These are phyloP conservation scores for Tricholoma sp. DNA, from an alignment of 768 basidiomycete species.

Conservation along the genomic window DNA sequence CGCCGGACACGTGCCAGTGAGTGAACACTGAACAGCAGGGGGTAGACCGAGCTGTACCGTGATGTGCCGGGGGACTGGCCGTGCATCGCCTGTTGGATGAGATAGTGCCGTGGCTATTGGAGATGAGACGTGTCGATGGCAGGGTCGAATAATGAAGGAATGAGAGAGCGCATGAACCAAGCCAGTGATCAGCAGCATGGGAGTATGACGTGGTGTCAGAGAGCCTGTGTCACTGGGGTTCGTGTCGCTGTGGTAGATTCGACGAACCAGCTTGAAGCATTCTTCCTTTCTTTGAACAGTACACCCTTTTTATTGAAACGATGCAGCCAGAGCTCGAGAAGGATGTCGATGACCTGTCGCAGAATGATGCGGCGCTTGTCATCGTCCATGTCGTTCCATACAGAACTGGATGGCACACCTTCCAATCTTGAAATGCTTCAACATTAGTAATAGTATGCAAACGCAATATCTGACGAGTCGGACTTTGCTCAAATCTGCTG, in stretches of 20 bases:
- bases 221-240: too few species aligned
- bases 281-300: too few species aligned
- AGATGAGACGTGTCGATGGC: too few species aligned
- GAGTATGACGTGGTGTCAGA: too few species aligned
- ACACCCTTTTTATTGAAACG: too few species aligned
- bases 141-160: neutral
- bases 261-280: too few species aligned
- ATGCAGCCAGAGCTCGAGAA: neutral
- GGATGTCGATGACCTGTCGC: neutral
- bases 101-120: neutral
- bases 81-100: neutral
- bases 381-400: neutral
- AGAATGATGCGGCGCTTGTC: neutral
- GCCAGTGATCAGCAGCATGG: neutral
- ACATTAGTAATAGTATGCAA: too few species aligned
- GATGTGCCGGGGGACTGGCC: neutral
- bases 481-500: too few species aligned
- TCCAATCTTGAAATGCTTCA: too few species aligned
- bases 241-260: too few species aligned
- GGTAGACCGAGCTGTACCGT: neutral
- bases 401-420: neutral
- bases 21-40: neutral
- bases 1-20: neutral
- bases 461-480: too few species aligned
- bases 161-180: conserved; percentile 1